Conservation (phyloP, 768 basidiomycete species). For the Pulveroboletus ravenelii region DNA sequence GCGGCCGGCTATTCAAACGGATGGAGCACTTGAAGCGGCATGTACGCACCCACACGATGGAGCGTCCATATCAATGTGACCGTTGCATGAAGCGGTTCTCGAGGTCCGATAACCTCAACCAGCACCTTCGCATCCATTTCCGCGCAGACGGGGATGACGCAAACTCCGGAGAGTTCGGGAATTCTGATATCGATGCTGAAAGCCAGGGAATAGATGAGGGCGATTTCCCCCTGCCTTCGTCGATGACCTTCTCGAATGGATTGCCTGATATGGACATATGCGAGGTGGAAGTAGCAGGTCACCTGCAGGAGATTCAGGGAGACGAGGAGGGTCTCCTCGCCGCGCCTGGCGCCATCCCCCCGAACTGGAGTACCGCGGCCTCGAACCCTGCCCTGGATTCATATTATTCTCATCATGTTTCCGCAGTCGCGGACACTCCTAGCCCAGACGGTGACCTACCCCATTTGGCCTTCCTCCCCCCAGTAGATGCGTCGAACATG, state of each 20-base stretch:
- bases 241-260: constrained; percentile 26
- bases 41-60: constrained; percentile 84
- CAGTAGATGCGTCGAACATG: constrained; percentile 23
- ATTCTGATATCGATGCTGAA: constrained; percentile 30
- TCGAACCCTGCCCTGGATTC: constrained; percentile 15
- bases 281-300: constrained; percentile 56
- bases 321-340: constrained; percentile 55
- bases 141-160: constrained; percentile 28
- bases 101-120: constrained; percentile 82
- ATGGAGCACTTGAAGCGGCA: constrained; percentile 90
- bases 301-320: constrained; percentile 50
- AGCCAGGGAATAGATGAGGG: constrained; percentile 34
- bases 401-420: constrained; percentile 22
- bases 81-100: constrained; percentile 80
- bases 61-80: constrained; percentile 74
- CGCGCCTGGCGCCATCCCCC: constrained; percentile 15
- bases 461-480: constrained; percentile 17
- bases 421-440: constrained; percentile 14
- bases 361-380: constrained; percentile 12
- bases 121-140: constrained; percentile 79
- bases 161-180: constrained; percentile 24
- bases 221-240: constrained; percentile 20
- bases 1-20: constrained; percentile 83
- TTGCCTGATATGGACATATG: constrained; percentile 50
- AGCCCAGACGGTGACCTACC: constrained; percentile 18